phyloP scores from a whole-genome alignment of 2,329 filamentous ascomycete species.

The Huntiella decipiens region DNA sequence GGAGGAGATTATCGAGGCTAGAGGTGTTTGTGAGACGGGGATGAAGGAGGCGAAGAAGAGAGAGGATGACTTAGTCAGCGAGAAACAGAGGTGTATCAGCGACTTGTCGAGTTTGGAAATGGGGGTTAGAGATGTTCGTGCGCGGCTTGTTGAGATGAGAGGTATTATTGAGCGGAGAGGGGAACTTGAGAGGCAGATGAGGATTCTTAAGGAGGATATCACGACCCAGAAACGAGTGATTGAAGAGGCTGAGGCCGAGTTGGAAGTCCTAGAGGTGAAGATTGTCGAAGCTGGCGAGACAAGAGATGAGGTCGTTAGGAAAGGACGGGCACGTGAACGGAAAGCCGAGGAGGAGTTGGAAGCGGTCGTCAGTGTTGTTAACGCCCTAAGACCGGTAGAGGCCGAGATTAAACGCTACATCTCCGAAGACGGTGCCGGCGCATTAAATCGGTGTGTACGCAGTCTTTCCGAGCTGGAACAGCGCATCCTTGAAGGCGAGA shows the following conservation, averaged over 20 bases:
- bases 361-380: constrained; percentile 52
- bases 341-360: constrained; percentile 52
- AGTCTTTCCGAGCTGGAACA: constrained; percentile 50
- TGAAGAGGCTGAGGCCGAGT: constrained; percentile 48
- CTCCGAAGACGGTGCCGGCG: constrained; percentile 51
- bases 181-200: constrained; percentile 49
- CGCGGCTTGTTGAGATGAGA: constrained; percentile 49
- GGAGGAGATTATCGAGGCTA: constrained; percentile 67
- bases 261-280: constrained; percentile 56
- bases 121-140: constrained; percentile 54
- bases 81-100: constrained; percentile 53
- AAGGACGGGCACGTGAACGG: constrained; percentile 53
- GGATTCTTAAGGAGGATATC: constrained; percentile 51
- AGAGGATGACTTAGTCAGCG: constrained; percentile 45
- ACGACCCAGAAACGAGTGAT: constrained; percentile 50
- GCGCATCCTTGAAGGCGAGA: constrained; percentile 52
- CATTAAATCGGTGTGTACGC: constrained; percentile 48
- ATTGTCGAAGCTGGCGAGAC: constrained; percentile 56
- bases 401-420: constrained; percentile 65
- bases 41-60: constrained; percentile 42
- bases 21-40: constrained; percentile 47
- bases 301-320: constrained; percentile 57
- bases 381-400: constrained; percentile 57
- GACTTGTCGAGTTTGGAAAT: constrained; percentile 54
- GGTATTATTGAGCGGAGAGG: constrained; percentile 69